phyloP scores from a whole-genome alignment of 768 basidiomycete genomes.

The Gyrodon lividus region DNA sequence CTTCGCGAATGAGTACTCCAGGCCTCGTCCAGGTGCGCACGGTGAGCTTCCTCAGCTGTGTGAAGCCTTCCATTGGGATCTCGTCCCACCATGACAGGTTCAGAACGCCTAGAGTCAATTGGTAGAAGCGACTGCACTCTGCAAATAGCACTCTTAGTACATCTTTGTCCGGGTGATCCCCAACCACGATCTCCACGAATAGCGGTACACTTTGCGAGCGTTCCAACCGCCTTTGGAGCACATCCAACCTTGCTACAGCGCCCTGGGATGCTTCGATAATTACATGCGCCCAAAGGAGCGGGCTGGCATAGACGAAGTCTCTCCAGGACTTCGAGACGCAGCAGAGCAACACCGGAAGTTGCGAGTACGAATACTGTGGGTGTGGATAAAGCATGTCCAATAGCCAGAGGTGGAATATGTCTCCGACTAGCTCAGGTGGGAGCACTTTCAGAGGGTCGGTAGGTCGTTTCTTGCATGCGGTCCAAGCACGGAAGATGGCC shows the following conservation, averaged over 20 bases:
- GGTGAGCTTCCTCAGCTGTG: background rate
- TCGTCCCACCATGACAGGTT: slow-evolving; percentile 1
- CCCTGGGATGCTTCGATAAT: background rate
- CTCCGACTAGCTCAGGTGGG: background rate
- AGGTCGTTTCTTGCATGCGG: too few relatives aligned
- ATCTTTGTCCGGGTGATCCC: background rate
- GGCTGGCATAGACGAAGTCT: slow-evolving; percentile 1
- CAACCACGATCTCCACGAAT: background rate
- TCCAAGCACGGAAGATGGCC: background rate
- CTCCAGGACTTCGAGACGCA: slow-evolving; percentile 1
- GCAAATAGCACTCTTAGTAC: background rate
- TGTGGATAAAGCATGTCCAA: background rate
- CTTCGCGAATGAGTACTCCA: background rate
- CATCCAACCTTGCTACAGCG: background rate
- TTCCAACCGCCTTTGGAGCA: background rate
- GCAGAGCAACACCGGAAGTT: background rate
- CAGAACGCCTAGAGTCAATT: background rate
- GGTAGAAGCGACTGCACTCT: background rate
- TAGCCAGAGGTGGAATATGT: background rate
- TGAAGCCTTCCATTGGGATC: background rate
- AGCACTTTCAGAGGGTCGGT: background rate
- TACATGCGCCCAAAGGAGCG: background rate
- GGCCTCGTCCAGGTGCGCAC: background rate
- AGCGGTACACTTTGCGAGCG: background rate
- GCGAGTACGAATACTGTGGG: background rate